Evolutionary conservation across 2,329 filamentous ascomycete genomes (phyloP).

Genomic region (Microsporum ferrugineum): DNA sequence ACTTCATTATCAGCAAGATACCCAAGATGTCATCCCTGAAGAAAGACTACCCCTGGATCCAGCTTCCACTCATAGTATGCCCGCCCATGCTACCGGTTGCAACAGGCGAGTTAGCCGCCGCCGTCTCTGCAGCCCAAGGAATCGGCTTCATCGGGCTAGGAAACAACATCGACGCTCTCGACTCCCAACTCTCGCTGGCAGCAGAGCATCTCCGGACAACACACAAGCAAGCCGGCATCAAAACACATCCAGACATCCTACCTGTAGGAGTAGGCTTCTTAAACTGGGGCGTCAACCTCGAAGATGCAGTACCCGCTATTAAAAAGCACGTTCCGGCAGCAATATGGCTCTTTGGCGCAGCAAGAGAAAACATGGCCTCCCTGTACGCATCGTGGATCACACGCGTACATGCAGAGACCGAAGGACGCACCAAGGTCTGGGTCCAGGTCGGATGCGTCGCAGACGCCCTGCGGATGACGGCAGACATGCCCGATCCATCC

Average conservation of each 20-base stretch:
- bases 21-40: slow-evolving; percentile 5
- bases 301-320: slow-evolving; percentile 21
- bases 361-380: slow-evolving; percentile 18
- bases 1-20: not conserved
- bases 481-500: not conserved
- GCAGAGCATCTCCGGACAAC: slow-evolving; percentile 15
- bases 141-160: slow-evolving; percentile 49
- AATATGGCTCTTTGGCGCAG: slow-evolving; percentile 33
- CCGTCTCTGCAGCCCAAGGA: slow-evolving; percentile 46
- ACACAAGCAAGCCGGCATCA: not conserved
- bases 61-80: slow-evolving; percentile 46
- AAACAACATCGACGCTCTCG: slow-evolving; percentile 31
- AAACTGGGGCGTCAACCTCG: slow-evolving; percentile 28
- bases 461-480: slow-evolving; percentile 32
- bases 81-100: slow-evolving; percentile 60
- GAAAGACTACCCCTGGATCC: slow-evolving; percentile 46
- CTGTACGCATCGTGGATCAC: slow-evolving; percentile 29
- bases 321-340: slow-evolving; percentile 26
- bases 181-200: slow-evolving; percentile 22
- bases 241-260: slow-evolving; percentile 14
- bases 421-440: slow-evolving; percentile 39
- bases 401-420: slow-evolving; percentile 29
- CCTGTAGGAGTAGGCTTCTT: slow-evolving; percentile 33
- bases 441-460: slow-evolving; percentile 41
- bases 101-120: slow-evolving; percentile 45